Percentiles rank a stretch among this genome's conserved stretches.
Evolutionary conservation across 805 yeast species (phyloP).

Genomic region (Saccharomycopsis fodiens): DNA sequence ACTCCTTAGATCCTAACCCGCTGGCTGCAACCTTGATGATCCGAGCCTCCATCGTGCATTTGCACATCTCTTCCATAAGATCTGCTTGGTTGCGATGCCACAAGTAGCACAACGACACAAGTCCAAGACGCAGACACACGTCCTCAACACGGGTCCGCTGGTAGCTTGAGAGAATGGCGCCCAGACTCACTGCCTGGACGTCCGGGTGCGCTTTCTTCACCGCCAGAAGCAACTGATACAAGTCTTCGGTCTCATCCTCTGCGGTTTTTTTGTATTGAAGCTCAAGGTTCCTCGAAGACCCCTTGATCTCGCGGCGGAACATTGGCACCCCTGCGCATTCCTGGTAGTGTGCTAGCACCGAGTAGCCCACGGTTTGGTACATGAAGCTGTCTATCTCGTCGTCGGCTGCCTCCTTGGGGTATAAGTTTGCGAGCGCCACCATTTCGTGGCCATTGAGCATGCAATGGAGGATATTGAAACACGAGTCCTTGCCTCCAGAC

Average conservation of each 20-base stretch:
- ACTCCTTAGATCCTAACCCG: slow-evolving; percentile 60
- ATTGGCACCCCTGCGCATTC: slow-evolving; percentile 75
- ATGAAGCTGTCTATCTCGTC: slow-evolving; percentile 84
- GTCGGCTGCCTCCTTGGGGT: slow-evolving; percentile 42
- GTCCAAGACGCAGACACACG: slow-evolving; percentile 68
- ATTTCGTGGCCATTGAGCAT: slow-evolving; percentile 79
- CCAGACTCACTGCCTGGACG: slow-evolving; percentile 81
- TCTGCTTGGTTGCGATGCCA: slow-evolving; percentile 88
- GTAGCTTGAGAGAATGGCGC: slow-evolving; percentile 93
- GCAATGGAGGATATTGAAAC: slow-evolving; percentile 83
- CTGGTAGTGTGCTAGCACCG: slow-evolving; percentile 55
- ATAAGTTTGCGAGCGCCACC: slow-evolving; percentile 76
- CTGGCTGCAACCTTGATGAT: slow-evolving; percentile 90
- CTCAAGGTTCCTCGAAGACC: slow-evolving; percentile 52
- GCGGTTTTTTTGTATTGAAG: slow-evolving; percentile 63
- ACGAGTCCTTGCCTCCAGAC: slow-evolving; percentile 96
- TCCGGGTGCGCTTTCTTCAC: slow-evolving; percentile 58
- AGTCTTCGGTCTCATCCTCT: slow-evolving; percentile 85
- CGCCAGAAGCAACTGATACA: slow-evolving; percentile 42
- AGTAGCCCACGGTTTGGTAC: slow-evolving; percentile 97
- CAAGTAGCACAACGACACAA: slow-evolving; percentile 65
- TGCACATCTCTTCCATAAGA: slow-evolving; percentile 58
- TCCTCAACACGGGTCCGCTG: slow-evolving; percentile 91
- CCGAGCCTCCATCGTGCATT: slow-evolving; percentile 57
- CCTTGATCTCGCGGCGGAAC: slow-evolving; percentile 58